A percentile compares a stretch with the other conserved stretches of the same genome.
phyloP scores from a whole-genome alignment of 176 grass and related monocot species.

The Bolboschoenus planiculmis region DNA sequence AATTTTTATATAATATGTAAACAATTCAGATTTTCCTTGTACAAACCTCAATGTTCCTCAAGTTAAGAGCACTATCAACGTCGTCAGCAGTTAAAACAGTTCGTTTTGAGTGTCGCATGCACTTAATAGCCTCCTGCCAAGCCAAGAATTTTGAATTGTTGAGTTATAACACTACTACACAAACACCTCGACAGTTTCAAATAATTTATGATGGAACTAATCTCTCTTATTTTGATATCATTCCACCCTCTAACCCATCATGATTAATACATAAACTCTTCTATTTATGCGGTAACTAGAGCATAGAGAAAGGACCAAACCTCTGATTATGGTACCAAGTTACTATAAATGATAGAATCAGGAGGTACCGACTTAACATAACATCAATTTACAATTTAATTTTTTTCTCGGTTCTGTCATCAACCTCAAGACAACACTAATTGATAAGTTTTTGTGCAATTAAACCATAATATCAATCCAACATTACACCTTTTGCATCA shows the following conservation, averaged over 20 bases:
- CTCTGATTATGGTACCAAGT: background rate
- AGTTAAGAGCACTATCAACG: conserved; percentile 81
- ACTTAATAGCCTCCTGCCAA: conserved; percentile 84
- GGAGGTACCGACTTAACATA: background rate
- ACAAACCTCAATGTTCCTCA: conserved; percentile 87
- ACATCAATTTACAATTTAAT: background rate
- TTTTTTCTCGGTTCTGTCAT: background rate
- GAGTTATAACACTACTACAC: background rate
- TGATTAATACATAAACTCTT: background rate
- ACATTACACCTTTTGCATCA: background rate
- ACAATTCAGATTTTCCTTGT: background rate
- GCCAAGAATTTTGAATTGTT: background rate
- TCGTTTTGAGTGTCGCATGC: conserved; percentile 89
- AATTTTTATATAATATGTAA: background rate
- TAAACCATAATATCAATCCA: background rate
- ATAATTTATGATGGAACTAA: background rate
- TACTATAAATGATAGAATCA: background rate
- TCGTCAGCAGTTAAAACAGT: conserved; percentile 69
- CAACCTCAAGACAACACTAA: background rate
- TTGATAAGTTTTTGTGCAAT: background rate
- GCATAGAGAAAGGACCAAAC: background rate
- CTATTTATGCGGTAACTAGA: background rate
- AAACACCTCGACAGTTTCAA: background rate
- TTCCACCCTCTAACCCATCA: background rate
- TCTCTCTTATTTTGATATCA: background rate